A percentile compares a stretch with the other conserved stretches of the same genome.
Conservation (phyloP, 129 eudicot genomes). For the Ambrosia artemisiifolia region DNA sequence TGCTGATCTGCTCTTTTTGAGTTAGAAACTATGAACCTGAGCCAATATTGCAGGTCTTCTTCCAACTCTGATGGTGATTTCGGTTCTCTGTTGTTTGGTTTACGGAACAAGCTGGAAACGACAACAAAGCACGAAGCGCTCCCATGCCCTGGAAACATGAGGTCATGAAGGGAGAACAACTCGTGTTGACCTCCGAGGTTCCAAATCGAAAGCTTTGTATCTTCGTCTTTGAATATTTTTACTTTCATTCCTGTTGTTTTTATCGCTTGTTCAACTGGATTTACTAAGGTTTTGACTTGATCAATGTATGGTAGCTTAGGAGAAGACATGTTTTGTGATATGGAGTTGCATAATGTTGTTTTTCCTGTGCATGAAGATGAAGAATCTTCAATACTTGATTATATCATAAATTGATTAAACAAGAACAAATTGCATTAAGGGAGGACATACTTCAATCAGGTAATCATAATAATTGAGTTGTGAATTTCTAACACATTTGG, state of each 20-base stretch:
- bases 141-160: constrained; percentile 90
- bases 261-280: constrained; percentile 86
- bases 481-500: no score
- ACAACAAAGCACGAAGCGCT: constrained; percentile 69
- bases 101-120: constrained; percentile 59
- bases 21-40: constrained; percentile 81
- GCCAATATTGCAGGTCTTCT: constrained; percentile 92
- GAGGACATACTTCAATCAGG: no score
- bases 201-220: constrained; percentile 78
- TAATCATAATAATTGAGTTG: no score
- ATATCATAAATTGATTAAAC: background rate
- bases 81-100: constrained; percentile 64
- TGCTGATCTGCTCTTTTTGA: constrained; percentile 74
- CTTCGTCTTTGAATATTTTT: constrained; percentile 65
- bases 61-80: constrained; percentile 61
- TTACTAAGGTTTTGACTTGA: constrained; percentile 64
- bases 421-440: background rate
- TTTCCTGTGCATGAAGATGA: constrained; percentile 55
- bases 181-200: constrained; percentile 84
- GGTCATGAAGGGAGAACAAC: constrained; percentile 68
- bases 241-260: constrained; percentile 64
- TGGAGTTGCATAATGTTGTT: constrained; percentile 72
- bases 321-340: constrained; percentile 58
- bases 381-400: background rate
- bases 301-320: constrained; percentile 64